Evolutionary conservation across 2,329 filamentous ascomycete genomes (phyloP).

Genomic region (Pestalotiopsis sp.): DNA sequence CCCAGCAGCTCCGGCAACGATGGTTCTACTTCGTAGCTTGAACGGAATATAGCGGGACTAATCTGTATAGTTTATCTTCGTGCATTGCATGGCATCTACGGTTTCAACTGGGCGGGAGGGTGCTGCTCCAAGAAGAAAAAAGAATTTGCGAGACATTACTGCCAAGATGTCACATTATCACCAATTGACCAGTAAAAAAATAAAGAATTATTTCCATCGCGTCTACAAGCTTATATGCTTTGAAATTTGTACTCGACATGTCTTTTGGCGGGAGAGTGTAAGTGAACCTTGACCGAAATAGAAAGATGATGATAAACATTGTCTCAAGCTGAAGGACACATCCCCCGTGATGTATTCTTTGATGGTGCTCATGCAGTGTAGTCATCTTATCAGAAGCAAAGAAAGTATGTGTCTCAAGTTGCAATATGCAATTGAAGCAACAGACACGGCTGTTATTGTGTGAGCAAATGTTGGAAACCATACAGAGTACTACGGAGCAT

Average conservation of each 20-base stretch:
- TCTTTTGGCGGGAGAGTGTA: not conserved
- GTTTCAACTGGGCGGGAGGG: not conserved
- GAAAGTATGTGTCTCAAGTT: too few species aligned
- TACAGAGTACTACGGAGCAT: too few species aligned
- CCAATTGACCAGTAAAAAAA: not conserved
- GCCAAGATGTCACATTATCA: not conserved
- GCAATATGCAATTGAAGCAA: too few species aligned
- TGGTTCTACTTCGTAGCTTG: not conserved
- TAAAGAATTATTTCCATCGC: not conserved
- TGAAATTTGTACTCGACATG: not conserved
- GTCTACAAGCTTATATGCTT: not conserved
- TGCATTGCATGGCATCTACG: not conserved
- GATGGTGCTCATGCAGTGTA: not conserved
- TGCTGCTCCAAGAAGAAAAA: not conserved
- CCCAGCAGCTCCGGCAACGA: too few species aligned
- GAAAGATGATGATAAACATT: not conserved
- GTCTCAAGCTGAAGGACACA: not conserved
- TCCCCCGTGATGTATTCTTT: not conserved
- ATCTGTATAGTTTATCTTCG: not conserved
- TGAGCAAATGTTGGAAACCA: too few species aligned
- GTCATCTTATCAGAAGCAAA: too few species aligned
- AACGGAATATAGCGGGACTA: not conserved
- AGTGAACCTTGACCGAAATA: not conserved
- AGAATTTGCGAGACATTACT: not conserved
- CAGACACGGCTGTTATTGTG: too few species aligned